Base-by-base conservation (phyloP, 495 filamentous ascomycete species). In the Clavariopsis aquatica region DNA sequence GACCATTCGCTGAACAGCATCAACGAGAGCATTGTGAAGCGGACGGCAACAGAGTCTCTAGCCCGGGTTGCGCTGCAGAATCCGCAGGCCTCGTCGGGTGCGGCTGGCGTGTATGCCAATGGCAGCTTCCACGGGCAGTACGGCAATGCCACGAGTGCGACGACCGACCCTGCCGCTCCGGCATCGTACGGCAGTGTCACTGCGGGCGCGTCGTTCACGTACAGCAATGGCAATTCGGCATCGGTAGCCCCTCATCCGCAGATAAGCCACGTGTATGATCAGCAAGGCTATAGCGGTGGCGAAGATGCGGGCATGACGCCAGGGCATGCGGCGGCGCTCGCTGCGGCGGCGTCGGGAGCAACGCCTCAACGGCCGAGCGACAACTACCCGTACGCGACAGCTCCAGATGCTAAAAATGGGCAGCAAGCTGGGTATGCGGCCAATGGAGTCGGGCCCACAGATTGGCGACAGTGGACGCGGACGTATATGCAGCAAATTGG, bases 1-100 rank as follows among this genome's bases (percentile, higher is more conserved):
- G 68, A 71, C 17, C 53, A 59, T 19, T 64, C 64, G 1, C 28
- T 71, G 29, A 55, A 38, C 45, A 57, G 43, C 38, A 71, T 71
- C 52, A 57, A 62, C 26, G 60, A 64, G 1, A 65, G 64, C 59
- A 59, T 71, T 23, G 56, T 61, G 28, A 67, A 71, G 60, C 38
- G 54, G 23, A 60, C 63, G 0, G 64, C 63, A n/a, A 52, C 59
- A 17, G 52, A 63, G 47, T 65, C 55, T 43, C 58, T 71, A 13
- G 68, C 68, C 2, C 58, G 64, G 24, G 68, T 43, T 19, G 62
- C 62, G 2, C 47, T 71, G 10, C 64, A 71, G 27, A 38, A 43
- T 12, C 64, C 68, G 6, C 64, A 60, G 20, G 63, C 60, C 22
- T 15, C 29, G 38, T 19, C 15, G 24, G 26, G 19, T 13, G 13